Evolutionary conservation across 176 grass and related monocot genomes (phyloP), one percentile per base, ranked within the genome.

Genomic region (Eremochloa ophiuroides): DNA sequence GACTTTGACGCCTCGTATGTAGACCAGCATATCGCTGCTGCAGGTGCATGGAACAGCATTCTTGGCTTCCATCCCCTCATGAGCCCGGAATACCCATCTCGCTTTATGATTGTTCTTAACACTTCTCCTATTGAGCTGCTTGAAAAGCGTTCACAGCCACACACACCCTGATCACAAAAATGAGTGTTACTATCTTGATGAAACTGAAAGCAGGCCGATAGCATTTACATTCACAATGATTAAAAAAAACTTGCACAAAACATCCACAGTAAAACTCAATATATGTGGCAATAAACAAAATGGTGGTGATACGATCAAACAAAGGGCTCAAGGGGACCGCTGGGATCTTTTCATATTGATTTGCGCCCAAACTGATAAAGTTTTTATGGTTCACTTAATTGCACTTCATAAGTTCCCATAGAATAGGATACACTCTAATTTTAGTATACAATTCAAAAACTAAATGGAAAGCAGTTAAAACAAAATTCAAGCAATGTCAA

Each of bases 31-130:
- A 97, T 97, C 9, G 94, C 94, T 43, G 94, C 94, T 6, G 94
- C 94, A 44, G 94, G 94, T 77, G 94, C 91, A 53, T 97, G 94
- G 84, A 97, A 97, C 28, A 97, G 70, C 94, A 97, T 97, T 59
- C 94, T 84, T 43, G 94, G 88, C 43, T 85, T 91, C 94, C 94
- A 97, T 74, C 94, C 94, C 61, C 94, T 90, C 84, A 93, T 91
- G 11, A 97, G 91, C 44, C 88, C 94, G 1, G 71, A 59, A 76
- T 97, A 97, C 59, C 91, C 94, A 20, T 97, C 88, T 27, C 91
- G 94, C 39, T 87, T 89, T 85, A 93, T 30, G 20, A 97, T 91
- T 80, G 81, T 81, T 88, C 84, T 71, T 4, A 89, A 76, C 23
- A 97, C 91, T 73, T 83, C 88, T n/a, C 83, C 78, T 65, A 85